Base-by-base conservation (phyloP, 2,329 filamentous ascomycete species). In the Teratosphaeria destructans region DNA sequence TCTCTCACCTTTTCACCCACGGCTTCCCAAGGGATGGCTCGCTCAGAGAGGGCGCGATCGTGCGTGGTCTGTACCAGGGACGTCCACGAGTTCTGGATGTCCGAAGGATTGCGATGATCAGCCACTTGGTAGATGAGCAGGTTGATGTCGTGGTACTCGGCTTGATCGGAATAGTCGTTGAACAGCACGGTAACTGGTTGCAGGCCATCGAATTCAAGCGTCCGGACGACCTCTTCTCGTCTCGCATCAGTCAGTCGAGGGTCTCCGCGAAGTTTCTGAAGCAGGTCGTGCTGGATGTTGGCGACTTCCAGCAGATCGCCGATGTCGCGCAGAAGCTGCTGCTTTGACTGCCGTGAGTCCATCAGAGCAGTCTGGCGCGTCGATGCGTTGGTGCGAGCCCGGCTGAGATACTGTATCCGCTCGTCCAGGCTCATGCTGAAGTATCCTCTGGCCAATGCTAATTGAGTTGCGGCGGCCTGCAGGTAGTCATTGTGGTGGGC, bases 121-220 rank as follows among this genome's bases (percentile, higher is more conserved):
- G 93, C 93, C 1, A 88, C 84, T 73, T 95, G 88, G 78, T 92
- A 97, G 69, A 99, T 96, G 61, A 93, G 81, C 8, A 99, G 83
- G 71, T 90, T 96, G 56, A 99, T 83, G 71, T 97, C 94, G 75
- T 91, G 93, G 79, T 99, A 99, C 56, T 85, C 87, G 2, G 90
- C 94, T 69, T 90, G 87, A 70, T 96, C 92, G 59, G 92, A 90
- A 68, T 91, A 99, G 63, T 85, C 79, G 71, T 97, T 95, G 77
- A 90, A 99, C n/a, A 99, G 84, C 85, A 95, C 84, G 63, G 86
- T 89, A 39, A 97, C 79, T 60, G 84, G 81, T 66, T 88, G 81
- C 55, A 97, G 88, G 55, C 84, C 82, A n/a, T 89, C 88, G 72
- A 95, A 86, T 4, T 58, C 32, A 14, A 70, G 63, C 4, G 61